phyloP scores from a whole-genome alignment of 148 eudicot genomes.

The Polygonum aviculare region DNA sequence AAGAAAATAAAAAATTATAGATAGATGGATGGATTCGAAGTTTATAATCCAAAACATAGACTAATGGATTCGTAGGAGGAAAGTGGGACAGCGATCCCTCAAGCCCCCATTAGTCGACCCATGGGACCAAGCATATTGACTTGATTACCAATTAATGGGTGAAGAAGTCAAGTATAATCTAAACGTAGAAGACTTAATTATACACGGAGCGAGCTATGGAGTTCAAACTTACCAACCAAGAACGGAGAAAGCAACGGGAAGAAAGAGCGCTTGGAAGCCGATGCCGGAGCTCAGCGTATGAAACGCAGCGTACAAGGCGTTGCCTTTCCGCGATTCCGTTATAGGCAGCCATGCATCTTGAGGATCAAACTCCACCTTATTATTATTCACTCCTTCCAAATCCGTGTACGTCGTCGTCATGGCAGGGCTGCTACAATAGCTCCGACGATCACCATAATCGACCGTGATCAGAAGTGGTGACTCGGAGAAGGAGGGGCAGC shows the following conservation, averaged over 20 bases:
- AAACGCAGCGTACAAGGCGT: conserved; percentile 64
- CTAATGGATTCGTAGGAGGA: too few relatives aligned
- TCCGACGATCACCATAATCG: conserved; percentile 5
- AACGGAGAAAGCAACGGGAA: conserved; percentile 59
- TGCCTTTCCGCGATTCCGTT: conserved; percentile 70
- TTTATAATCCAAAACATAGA: too few relatives aligned
- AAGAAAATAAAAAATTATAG: too few relatives aligned
- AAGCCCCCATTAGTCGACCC: too few relatives aligned
- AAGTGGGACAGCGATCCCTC: too few relatives aligned
- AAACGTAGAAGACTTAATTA: background rate
- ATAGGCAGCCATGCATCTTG: conserved; percentile 84
- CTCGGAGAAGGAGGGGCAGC: conserved; percentile 12
- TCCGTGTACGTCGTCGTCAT: conserved; percentile 30
- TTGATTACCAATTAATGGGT: background rate
- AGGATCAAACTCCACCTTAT: conserved; percentile 22
- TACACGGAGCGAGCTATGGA: background rate
- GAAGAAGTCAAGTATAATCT: background rate
- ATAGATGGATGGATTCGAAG: too few relatives aligned
- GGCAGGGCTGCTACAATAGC: conserved; percentile 28
- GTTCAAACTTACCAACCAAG: conserved; percentile 56
- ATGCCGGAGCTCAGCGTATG: conserved; percentile 65
- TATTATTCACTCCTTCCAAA: conserved; percentile 39
- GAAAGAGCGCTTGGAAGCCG: conserved; percentile 76
- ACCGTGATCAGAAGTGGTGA: conserved; percentile 24
- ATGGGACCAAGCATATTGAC: background rate